Base-by-base conservation (phyloP, 805 yeast species). In the Wickerhamiella spandovensis region DNA sequence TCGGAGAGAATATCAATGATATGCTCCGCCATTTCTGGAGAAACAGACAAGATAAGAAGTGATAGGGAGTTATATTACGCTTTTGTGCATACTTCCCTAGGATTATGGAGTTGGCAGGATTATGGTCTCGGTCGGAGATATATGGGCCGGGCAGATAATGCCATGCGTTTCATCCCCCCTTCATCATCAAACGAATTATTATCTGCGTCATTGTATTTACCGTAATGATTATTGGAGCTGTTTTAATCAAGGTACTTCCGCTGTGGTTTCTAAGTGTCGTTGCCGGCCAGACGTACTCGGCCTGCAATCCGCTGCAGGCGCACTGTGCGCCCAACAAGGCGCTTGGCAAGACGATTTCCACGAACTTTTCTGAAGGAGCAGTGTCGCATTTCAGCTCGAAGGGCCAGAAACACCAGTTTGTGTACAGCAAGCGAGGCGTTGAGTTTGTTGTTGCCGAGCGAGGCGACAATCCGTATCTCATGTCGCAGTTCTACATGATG, bases 401-500 rank as follows among this genome's bases (percentile, higher is more conserved):
- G 59, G 61, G 24, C 12, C 18, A 13, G 7, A 13, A 18, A 5
- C 22, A 39, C 18, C 43, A 17, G 7, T 12, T 39, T 39, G 10
- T 8, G 5, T 18, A 15, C 13, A 56, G 69, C 8, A 70, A 67
- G 7, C 74, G 75, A 24, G 97, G 97, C n/a, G 66, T 81, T 12
- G 61, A 67, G 39, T 64, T 89, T 57, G 74, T 82, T 1, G 64
- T 89, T 41, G 70, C 74, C 2, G 70, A 80, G 56, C 71, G 81
- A 57, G 80, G 71, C 52, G 92, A 86, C 62, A 83, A 84, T 61
- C 96, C 96, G 9, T 47, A 48, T 1, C 32, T 56, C 28, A 46
- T 48, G 32, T 47, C 58, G 10, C 49, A 47, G 25, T 86, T 83
- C 64, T 86, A 86, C 68, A 77, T 89, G 58, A 84, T 88, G 92